These are phyloP conservation scores for Sporothrix pallida DNA, from an alignment of 2,329 filamentous ascomycete genomes.

Conservation along the genomic window DNA sequence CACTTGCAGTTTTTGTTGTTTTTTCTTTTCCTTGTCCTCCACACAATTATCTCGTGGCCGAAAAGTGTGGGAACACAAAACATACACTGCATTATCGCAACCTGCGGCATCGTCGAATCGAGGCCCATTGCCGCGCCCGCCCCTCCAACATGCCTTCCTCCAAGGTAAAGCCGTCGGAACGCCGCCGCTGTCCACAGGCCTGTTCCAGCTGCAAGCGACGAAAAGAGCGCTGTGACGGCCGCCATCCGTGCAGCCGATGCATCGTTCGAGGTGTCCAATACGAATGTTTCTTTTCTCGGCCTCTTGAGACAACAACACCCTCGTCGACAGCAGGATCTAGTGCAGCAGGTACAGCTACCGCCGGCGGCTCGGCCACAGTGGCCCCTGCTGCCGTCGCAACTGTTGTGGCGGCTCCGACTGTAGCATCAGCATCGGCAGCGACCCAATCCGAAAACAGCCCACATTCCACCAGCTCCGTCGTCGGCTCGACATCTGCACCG, in stretches of 20 bases:
- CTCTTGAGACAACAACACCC: slow-evolving; percentile 15
- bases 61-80: slow-evolving; percentile 26
- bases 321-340: slow-evolving; percentile 7
- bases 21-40: slow-evolving; percentile 14
- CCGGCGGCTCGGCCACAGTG: neutral
- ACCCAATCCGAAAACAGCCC: slow-evolving; percentile 26
- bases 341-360: neutral
- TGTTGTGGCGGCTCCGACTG: neutral
- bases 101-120: slow-evolving; percentile 19
- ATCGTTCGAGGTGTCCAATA: slow-evolving; percentile 38
- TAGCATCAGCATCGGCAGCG: slow-evolving; percentile 11
- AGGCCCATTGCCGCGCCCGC: slow-evolving; percentile 17
- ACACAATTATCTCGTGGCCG: neutral
- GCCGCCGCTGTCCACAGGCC: slow-evolving; percentile 42
- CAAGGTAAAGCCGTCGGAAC: slow-evolving; percentile 38
- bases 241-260: slow-evolving; percentile 42
- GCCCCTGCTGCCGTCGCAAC: slow-evolving; percentile 8
- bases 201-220: slow-evolving; percentile 43
- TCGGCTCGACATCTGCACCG: slow-evolving; percentile 1
- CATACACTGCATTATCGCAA: slow-evolving; percentile 17
- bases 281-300: slow-evolving; percentile 39
- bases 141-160: slow-evolving; percentile 38
- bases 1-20: neutral
- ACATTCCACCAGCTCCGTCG: slow-evolving; percentile 23
- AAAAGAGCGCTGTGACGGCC: slow-evolving; percentile 44